These are phyloP conservation scores for Stephania japonica DNA, from an alignment of 164 flowering plant species.

Conservation along the genomic window DNA sequence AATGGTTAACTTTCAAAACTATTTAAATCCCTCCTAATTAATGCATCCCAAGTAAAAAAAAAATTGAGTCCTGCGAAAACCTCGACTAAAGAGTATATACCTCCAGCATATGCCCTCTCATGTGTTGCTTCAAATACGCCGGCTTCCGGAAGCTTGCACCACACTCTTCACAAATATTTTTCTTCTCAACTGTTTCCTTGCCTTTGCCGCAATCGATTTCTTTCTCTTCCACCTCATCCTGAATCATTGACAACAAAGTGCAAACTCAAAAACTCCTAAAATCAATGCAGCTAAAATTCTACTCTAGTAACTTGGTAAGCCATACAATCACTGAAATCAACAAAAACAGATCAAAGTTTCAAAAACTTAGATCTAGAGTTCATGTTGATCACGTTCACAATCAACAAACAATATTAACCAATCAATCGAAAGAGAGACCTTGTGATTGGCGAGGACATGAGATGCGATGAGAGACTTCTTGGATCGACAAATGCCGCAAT, in stretches of 20 bases:
- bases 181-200: slow-evolving; percentile 12
- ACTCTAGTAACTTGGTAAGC: not conserved
- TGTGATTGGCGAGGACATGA: slow-evolving; percentile 21
- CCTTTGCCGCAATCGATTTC: slow-evolving; percentile 13
- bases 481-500: slow-evolving; percentile 26
- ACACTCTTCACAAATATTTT: slow-evolving; percentile 59
- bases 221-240: slow-evolving; percentile 34
- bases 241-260: not conserved
- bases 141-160: slow-evolving; percentile 70
- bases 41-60: too few species aligned
- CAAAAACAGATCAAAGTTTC: not conserved
- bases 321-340: not conserved
- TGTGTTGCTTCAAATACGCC: slow-evolving; percentile 80
- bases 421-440: slow-evolving; percentile 4
- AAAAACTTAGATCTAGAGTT: not conserved
- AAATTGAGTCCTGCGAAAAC: too few species aligned
- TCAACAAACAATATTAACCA: too few species aligned
- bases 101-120: slow-evolving; percentile 81
- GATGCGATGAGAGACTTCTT: slow-evolving; percentile 21
- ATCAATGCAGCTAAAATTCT: not conserved
- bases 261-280: not conserved
- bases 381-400: too few species aligned
- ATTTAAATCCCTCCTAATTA: too few species aligned
- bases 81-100: slow-evolving; percentile 23
- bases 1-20: too few species aligned